These are phyloP conservation scores for Pleurotus salmoneostramineus DNA, from an alignment of 768 basidiomycete species.

Conservation along the genomic window DNA sequence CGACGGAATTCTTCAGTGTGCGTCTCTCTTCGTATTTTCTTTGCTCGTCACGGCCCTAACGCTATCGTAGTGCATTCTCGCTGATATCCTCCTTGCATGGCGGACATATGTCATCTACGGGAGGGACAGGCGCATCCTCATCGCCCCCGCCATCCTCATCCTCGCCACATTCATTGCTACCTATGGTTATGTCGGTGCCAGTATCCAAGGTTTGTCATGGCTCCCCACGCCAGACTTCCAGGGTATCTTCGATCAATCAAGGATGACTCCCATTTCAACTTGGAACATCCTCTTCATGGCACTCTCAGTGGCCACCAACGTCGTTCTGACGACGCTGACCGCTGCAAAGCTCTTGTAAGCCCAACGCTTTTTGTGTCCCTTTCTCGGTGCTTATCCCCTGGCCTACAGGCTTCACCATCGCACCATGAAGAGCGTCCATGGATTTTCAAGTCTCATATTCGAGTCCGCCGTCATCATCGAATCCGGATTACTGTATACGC, in stretches of 20 bases:
- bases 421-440: conserved; percentile 5
- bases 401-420: conserved; percentile 2
- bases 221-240: conserved; percentile 2
- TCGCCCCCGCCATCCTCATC: not conserved
- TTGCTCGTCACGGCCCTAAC: not conserved
- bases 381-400: not conserved
- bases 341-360: not conserved
- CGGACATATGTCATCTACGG: conserved; percentile 6
- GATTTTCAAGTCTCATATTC: not conserved
- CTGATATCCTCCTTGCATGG: conserved; percentile 5
- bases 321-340: conserved; percentile 1
- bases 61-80: not conserved
- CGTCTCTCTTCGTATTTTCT: not conserved
- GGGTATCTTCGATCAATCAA: conserved; percentile 4
- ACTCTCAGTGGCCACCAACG: not conserved
- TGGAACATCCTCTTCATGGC: conserved; percentile 4
- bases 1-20: conserved; percentile 5
- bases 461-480: conserved; percentile 5
- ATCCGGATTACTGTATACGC: not conserved
- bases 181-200: not conserved
- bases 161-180: conserved; percentile 1
- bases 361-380: not conserved
- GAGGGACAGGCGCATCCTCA: not conserved
- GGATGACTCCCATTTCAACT: not conserved
- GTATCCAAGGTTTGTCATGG: not conserved